Conservation (phyloP, 2,329 filamentous ascomycete species). For the Penicillium oxalicum region DNA sequence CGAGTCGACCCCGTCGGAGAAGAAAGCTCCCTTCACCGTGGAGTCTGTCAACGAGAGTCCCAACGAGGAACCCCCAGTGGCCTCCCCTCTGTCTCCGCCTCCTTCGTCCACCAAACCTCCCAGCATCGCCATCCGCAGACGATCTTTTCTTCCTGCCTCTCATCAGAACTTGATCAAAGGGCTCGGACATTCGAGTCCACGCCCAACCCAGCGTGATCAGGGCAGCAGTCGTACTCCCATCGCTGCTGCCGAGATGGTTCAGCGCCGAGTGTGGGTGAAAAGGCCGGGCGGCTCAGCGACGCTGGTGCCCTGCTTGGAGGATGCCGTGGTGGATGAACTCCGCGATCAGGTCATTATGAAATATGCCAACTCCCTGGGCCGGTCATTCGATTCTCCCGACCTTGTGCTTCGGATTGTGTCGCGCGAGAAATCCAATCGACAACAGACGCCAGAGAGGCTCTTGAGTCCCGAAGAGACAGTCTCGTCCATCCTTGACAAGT, state of each 20-base stretch:
- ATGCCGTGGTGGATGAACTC: constrained; percentile 90
- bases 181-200: constrained; percentile 26
- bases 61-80: constrained; percentile 9
- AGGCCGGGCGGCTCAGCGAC: constrained; percentile 80
- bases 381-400: constrained; percentile 85
- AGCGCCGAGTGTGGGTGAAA: constrained; percentile 89
- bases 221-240: constrained; percentile 15
- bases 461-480: constrained; percentile 85
- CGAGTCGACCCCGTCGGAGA: constrained; percentile 14
- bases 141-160: constrained; percentile 36
- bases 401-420: constrained; percentile 70
- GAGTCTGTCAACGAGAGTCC: constrained; percentile 25
- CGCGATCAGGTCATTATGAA: constrained; percentile 88
- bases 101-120: constrained; percentile 26
- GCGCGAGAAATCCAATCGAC: constrained; percentile 51
- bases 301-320: constrained; percentile 74
- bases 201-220: constrained; percentile 19
- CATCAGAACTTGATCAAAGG: constrained; percentile 36
- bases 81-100: constrained; percentile 13
- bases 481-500: constrained; percentile 67
- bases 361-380: constrained; percentile 87
- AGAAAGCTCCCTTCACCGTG: constrained; percentile 22
- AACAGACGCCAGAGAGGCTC: constrained; percentile 55
- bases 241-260: constrained; percentile 31
- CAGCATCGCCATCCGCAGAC: constrained; percentile 31